phyloP scores from a whole-genome alignment of 257 asterid genomes.

The Henckelia pumila region DNA sequence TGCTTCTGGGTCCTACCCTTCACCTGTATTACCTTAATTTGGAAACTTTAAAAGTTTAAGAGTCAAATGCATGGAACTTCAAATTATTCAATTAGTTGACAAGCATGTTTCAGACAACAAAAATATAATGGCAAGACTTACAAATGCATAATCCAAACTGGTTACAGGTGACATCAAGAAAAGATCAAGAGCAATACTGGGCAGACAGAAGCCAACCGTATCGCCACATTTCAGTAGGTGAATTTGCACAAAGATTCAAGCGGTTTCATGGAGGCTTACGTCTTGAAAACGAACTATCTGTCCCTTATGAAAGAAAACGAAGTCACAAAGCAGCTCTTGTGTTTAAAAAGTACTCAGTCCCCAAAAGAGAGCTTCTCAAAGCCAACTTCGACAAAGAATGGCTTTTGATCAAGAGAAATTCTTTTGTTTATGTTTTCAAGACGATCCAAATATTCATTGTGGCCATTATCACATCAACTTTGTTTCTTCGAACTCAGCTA shows the following conservation, averaged over 20 bases:
- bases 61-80: too few species aligned
- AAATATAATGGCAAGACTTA: background rate
- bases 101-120: too few species aligned
- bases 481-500: constrained; percentile 48
- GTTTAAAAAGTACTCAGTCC: constrained; percentile 42
- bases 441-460: constrained; percentile 58
- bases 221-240: constrained; percentile 38
- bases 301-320: constrained; percentile 41
- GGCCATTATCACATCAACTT: constrained; percentile 52
- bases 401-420: constrained; percentile 62
- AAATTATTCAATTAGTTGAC: too few species aligned
- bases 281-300: constrained; percentile 53
- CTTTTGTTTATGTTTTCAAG: constrained; percentile 63
- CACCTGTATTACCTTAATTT: too few species aligned
- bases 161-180: constrained; percentile 59
- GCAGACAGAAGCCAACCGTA: constrained; percentile 41
- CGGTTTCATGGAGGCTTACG: constrained; percentile 55
- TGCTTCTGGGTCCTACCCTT: too few species aligned
- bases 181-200: constrained; percentile 78
- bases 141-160: background rate
- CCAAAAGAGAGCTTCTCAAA: constrained; percentile 46
- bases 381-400: constrained; percentile 69
- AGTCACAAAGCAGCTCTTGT: constrained; percentile 60
- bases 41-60: too few species aligned
- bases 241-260: constrained; percentile 43